A percentile compares a stretch with the other conserved stretches of the same genome.
These are phyloP conservation scores for Penicillium paradoxum DNA, from an alignment of 495 filamentous ascomycete species.

Conservation along the genomic window DNA sequence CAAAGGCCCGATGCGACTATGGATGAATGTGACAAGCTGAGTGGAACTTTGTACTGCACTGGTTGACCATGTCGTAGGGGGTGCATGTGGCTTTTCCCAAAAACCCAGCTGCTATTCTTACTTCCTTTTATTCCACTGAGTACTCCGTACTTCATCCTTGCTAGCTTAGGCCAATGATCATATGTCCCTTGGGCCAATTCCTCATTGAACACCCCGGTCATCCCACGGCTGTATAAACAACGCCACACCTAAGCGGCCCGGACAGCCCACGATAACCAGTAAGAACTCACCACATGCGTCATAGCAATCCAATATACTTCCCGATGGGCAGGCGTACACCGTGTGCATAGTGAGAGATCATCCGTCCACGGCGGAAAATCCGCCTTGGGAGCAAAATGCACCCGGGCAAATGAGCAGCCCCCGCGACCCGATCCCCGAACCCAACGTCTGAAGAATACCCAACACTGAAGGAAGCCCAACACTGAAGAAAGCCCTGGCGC, in stretches of 20 bases:
- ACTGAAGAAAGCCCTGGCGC: not conserved
- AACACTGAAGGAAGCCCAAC: too few species aligned
- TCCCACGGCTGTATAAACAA: not conserved
- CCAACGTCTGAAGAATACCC: not conserved
- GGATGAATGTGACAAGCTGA: not conserved
- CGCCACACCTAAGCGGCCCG: not conserved
- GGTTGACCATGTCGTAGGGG: not conserved
- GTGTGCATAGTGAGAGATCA: not conserved
- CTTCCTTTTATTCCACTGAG: not conserved
- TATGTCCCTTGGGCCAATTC: not conserved
- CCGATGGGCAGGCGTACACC: not conserved
- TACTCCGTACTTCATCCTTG: not conserved
- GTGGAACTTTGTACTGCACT: constrained; percentile 1
- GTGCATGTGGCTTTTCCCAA: not conserved
- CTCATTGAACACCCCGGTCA: not conserved
- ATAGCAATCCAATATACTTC: not conserved
- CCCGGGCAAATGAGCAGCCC: constrained; percentile 1
- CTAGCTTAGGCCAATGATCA: not conserved
- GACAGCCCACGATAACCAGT: not conserved
- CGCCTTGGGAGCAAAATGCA: not conserved
- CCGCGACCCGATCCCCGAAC: not conserved
- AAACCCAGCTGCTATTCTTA: not conserved
- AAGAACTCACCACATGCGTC: not conserved
- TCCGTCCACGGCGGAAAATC: not conserved
- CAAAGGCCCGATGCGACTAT: constrained; percentile 3